A percentile compares a stretch with the other conserved stretches of the same genome.
These are phyloP conservation scores for Kwoniella shandongensis DNA, from an alignment of 768 basidiomycete genomes.

Conservation along the genomic window DNA sequence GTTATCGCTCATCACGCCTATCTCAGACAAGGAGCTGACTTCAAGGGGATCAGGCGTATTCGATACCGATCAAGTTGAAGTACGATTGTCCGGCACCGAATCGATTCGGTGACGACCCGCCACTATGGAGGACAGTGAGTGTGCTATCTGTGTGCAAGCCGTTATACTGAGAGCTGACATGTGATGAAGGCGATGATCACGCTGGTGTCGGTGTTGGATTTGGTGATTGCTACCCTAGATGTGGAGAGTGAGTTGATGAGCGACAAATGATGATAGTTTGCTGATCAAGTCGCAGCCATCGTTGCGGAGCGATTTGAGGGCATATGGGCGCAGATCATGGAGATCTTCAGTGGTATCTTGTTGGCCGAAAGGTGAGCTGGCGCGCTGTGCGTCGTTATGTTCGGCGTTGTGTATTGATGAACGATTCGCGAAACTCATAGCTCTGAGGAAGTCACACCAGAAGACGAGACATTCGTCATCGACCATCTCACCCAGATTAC, in stretches of 20 bases:
- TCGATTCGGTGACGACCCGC: constrained; percentile 79
- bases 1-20: constrained; percentile 33
- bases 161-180: constrained; percentile 62
- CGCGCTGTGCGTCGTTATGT: too few relatives aligned
- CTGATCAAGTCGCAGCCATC: constrained; percentile 56
- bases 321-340: constrained; percentile 70
- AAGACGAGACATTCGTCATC: constrained; percentile 46
- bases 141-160: constrained; percentile 36
- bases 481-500: constrained; percentile 27
- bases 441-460: constrained; percentile 11
- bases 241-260: constrained; percentile 9
- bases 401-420: too few relatives aligned
- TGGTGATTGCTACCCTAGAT: constrained; percentile 52
- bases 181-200: constrained; percentile 19
- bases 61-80: constrained; percentile 88
- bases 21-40: not conserved
- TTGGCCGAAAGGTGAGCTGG: constrained; percentile 40
- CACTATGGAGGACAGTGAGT: constrained; percentile 93
- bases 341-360: constrained; percentile 34
- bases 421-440: too few relatives aligned
- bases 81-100: constrained; percentile 90
- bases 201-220: constrained; percentile 58
- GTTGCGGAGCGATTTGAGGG: constrained; percentile 68
- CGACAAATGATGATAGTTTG: not conserved
- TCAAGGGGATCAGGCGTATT: constrained; percentile 64